These are phyloP conservation scores for Cnidoscolus chayamansa DNA, from an alignment of 441 rosid genomes.

Conservation along the genomic window DNA sequence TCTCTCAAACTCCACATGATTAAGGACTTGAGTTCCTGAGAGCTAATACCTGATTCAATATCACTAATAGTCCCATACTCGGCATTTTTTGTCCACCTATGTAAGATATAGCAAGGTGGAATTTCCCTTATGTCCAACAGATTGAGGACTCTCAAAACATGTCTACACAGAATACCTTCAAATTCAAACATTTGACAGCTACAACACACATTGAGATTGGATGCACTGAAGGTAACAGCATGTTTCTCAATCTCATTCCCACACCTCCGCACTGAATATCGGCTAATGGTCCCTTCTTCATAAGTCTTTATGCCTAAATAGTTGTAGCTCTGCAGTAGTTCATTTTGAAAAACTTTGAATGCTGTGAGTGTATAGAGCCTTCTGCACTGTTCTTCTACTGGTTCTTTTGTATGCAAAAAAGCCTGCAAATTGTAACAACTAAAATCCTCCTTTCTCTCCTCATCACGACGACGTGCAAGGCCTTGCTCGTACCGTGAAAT, in stretches of 20 bases:
- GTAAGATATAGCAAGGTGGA: slow-evolving; percentile 65
- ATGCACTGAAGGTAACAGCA: slow-evolving; percentile 58
- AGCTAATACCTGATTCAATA: slow-evolving; percentile 48
- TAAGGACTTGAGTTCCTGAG: slow-evolving; percentile 56
- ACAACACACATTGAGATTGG: slow-evolving; percentile 58
- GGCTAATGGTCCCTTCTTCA: slow-evolving; percentile 65
- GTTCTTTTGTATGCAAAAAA: slow-evolving; percentile 65
- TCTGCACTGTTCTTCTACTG: slow-evolving; percentile 73
- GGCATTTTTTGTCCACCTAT: slow-evolving; percentile 78
- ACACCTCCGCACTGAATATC: slow-evolving; percentile 59
- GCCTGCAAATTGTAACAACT: slow-evolving; percentile 62
- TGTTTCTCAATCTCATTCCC: slow-evolving; percentile 68
- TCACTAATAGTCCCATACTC: slow-evolving; percentile 51
- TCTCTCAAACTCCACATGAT: slow-evolving; percentile 82
- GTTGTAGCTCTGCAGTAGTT: slow-evolving; percentile 57
- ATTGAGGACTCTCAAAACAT: slow-evolving; percentile 65
- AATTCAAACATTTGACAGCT: slow-evolving; percentile 89
- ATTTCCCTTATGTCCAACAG: slow-evolving; percentile 62
- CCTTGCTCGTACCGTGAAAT: slow-evolving; percentile 58
- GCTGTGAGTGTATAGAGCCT: slow-evolving; percentile 59
- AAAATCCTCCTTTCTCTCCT: slow-evolving; percentile 78
- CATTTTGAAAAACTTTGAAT: slow-evolving; percentile 74
- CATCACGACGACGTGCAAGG: slow-evolving; percentile 65
- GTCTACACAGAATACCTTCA: slow-evolving; percentile 75
- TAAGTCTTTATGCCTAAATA: slow-evolving; percentile 59